Percentiles rank a stretch among this genome's conserved stretches.
Conservation (phyloP, 768 basidiomycete species). For the Tricholoma matsutake region DNA sequence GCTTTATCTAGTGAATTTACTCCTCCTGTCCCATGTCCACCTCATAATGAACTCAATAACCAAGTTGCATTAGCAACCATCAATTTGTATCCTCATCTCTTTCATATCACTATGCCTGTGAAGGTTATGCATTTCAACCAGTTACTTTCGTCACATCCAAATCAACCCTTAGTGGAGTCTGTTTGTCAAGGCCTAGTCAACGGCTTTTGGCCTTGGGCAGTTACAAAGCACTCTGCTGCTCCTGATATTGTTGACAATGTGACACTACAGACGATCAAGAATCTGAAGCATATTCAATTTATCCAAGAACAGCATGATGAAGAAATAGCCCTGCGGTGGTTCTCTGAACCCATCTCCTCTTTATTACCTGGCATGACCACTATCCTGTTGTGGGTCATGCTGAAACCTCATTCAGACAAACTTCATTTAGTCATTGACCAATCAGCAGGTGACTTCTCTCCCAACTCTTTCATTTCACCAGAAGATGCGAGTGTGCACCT, state of each 20-base stretch:
- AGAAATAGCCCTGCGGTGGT: neutral
- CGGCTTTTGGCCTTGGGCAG: too few species aligned
- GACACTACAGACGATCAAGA: neutral
- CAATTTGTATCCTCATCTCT: neutral
- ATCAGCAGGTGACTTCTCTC: too few species aligned
- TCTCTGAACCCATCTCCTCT: neutral
- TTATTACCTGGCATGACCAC: neutral
- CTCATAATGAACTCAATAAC: neutral
- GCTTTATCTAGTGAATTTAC: neutral
- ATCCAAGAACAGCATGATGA: neutral
- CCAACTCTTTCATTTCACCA: too few species aligned
- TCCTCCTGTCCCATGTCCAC: neutral
- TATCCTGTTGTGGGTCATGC: neutral
- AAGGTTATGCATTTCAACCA: neutral
- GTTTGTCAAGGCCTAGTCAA: too few species aligned
- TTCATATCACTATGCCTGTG: neutral
- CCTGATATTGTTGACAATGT: neutral
- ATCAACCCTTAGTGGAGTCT: neutral
- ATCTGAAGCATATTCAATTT: neutral
- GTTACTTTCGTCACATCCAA: constrained; percentile 1
- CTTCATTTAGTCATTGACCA: too few species aligned
- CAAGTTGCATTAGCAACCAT: neutral
- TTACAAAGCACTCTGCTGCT: too few species aligned
- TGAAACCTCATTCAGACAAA: too few species aligned
- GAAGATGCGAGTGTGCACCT: too few species aligned